Conservation (phyloP, 2,329 filamentous ascomycete species). For the Fusarium concolor region DNA sequence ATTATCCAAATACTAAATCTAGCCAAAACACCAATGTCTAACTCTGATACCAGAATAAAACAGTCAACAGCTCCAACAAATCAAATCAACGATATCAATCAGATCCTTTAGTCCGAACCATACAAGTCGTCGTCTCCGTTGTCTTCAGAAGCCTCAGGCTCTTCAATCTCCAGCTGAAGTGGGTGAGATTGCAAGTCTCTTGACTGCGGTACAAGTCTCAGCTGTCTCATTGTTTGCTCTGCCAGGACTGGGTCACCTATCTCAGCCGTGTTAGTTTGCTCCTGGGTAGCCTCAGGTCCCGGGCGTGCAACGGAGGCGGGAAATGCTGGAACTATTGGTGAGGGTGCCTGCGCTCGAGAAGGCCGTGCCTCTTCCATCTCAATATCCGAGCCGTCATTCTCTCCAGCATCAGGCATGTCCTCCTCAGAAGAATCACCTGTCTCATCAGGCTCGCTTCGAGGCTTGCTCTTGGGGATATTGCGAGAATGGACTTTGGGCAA, state of each 20-base stretch:
- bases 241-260: neutral
- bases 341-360: neutral
- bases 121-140: conserved; percentile 6
- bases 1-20: neutral
- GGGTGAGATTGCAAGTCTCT: neutral
- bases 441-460: neutral
- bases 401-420: neutral
- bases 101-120: neutral
- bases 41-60: neutral
- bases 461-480: conserved; percentile 35
- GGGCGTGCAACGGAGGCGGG: neutral
- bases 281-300: neutral
- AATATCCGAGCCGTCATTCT: neutral
- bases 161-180: conserved; percentile 2
- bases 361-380: conserved; percentile 9
- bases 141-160: neutral
- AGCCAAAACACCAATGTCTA: neutral
- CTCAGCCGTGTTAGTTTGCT: neutral
- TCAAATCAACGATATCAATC: neutral
- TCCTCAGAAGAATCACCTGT: neutral
- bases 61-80: neutral
- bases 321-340: conserved; percentile 5
- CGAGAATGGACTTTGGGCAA: conserved; percentile 36
- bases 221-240: neutral
- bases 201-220: neutral